phyloP scores from a whole-genome alignment of 495 filamentous ascomycete genomes.

The Bacidia rubella region DNA sequence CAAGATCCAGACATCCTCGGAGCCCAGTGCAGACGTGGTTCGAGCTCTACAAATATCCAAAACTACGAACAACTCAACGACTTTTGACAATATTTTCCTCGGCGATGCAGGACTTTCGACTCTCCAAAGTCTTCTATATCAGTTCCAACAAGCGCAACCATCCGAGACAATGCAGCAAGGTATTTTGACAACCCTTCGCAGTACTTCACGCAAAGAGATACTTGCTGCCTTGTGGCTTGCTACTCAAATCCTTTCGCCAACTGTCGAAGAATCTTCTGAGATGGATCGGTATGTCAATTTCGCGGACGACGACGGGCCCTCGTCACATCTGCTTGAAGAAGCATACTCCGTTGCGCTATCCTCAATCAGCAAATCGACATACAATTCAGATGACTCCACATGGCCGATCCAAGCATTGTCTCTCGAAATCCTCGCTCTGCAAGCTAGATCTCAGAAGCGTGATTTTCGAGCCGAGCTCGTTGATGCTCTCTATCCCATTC shows the following conservation, averaged over 20 bases:
- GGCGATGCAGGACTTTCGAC: constrained; percentile 40
- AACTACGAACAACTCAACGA: constrained; percentile 16
- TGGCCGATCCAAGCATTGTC: constrained; percentile 61
- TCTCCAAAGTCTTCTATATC: constrained; percentile 33
- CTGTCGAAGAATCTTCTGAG: constrained; percentile 30
- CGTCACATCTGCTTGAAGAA: constrained; percentile 53
- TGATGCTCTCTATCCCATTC: constrained; percentile 79
- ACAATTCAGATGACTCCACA: constrained; percentile 38
- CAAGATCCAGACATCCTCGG: constrained; percentile 21
- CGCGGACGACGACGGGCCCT: constrained; percentile 33
- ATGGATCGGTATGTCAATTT: constrained; percentile 54
- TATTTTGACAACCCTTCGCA: constrained; percentile 45
- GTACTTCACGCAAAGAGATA: constrained; percentile 38
- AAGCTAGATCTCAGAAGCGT: constrained; percentile 48
- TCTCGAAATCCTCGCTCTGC: constrained; percentile 59
- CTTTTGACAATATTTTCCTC: constrained; percentile 51
- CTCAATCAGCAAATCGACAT: constrained; percentile 37
- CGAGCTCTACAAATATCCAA: not conserved
- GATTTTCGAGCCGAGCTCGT: constrained; percentile 77
- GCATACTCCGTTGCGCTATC: constrained; percentile 65
- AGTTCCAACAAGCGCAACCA: constrained; percentile 21
- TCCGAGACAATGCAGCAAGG: constrained; percentile 32
- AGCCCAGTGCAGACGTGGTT: constrained; percentile 12
- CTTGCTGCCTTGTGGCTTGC: constrained; percentile 74
- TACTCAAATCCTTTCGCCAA: constrained; percentile 50